Evolutionary conservation across 2,329 filamentous ascomycete species (phyloP).

Genomic region (Fusarium continuum): DNA sequence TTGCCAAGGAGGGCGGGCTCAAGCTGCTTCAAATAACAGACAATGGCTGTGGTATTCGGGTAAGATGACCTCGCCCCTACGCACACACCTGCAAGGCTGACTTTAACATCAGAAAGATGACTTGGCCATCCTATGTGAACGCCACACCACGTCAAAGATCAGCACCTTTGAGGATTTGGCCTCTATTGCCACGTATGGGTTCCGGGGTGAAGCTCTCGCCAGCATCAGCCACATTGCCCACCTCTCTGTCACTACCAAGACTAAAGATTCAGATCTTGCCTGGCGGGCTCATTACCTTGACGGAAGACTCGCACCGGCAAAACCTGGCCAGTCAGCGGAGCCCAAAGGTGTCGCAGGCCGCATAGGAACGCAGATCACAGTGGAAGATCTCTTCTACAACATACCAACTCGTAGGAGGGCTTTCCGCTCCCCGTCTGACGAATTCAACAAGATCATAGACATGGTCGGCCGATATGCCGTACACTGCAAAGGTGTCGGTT

Average conservation of each 20-base stretch:
- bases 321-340: constrained; percentile 86
- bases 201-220: constrained; percentile 92
- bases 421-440: constrained; percentile 90
- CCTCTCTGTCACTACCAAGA: constrained; percentile 93
- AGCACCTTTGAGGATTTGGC: constrained; percentile 91
- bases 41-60: constrained; percentile 95
- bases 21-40: constrained; percentile 97
- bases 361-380: constrained; percentile 91
- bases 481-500: constrained; percentile 89
- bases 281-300: constrained; percentile 90
- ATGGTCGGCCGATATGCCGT: constrained; percentile 93
- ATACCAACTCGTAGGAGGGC: constrained; percentile 87
- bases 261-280: constrained; percentile 84
- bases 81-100: constrained; percentile 18
- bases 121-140: constrained; percentile 88
- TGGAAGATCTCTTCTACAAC: constrained; percentile 98
- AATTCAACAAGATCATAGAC: constrained; percentile 98
- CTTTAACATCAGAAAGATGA: constrained; percentile 76
- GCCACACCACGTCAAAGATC: constrained; percentile 96
- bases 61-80: constrained; percentile 48
- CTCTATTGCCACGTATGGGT: constrained; percentile 95
- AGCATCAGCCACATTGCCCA: constrained; percentile 99
- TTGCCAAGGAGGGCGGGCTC: constrained; percentile 93
- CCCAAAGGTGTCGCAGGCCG: constrained; percentile 89
- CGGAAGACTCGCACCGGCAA: constrained; percentile 81